Evolutionary conservation across 768 basidiomycete species (phyloP), one percentile per base, ranked within the genome.

Genomic region (Termitomyces sp.): DNA sequence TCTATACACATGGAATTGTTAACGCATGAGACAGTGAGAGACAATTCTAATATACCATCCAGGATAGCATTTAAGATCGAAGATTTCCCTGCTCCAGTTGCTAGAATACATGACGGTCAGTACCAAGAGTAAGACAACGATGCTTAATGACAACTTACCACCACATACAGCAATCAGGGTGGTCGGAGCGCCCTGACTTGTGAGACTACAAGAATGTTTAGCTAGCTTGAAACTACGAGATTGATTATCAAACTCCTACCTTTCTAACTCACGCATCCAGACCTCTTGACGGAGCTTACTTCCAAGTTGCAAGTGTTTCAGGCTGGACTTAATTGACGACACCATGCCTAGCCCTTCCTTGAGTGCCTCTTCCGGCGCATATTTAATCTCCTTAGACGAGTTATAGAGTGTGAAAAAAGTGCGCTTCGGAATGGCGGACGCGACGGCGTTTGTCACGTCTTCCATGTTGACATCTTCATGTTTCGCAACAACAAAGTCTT

Each of bases 81-180:
- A 0, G 82, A 83, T 70, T 86, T 86, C 13, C 84, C 84, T 0
- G 83, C 82, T 10, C 84, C 84, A 7, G 83, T 86, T 5, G 80
- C 83, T 84, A 56, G 36, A 48, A 53, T 56, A 18, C 33, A 4
- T 34, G 20, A 34, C 26, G 53, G n/a, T 53, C 5, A 48, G 49
- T n/a, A n/a, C n/a, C 37, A 55, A n/a, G 13, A 50, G n/a, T 20
- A 22, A 53, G 24, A 27, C 12, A 6, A 51, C 13, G 43, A 36
- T 20, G 46, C 50, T 42, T 34, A 40, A 18, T 7, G 10, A 3
- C 9, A 33, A 65, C 74, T 30, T 67, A 82, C 83, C 83, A 46
- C 85, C 85, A 58, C 85, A 86, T 7, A 87, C 77, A n/a, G 85
- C 84, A 57, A 86, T 85, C 61, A 86, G 69, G 14, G 83, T 86